phyloP scores from a whole-genome alignment of 768 basidiomycete genomes.

The Xerocomellus dryophilus region DNA sequence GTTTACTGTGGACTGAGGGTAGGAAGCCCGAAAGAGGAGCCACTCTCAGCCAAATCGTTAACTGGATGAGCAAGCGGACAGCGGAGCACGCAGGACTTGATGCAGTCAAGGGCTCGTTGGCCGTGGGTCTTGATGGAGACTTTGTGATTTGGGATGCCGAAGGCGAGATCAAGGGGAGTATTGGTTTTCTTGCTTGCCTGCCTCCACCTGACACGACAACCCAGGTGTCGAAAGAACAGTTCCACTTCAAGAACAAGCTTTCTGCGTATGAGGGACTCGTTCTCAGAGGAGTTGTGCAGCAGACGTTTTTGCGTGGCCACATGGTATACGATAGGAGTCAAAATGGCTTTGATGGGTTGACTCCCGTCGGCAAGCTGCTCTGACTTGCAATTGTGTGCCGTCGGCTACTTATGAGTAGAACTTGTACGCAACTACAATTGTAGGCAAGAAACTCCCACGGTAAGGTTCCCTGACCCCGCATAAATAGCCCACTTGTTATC shows the following conservation, averaged over 20 bases:
- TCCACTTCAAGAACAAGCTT: conserved; percentile 92
- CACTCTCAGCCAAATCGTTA: conserved; percentile 55
- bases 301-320: conserved; percentile 77
- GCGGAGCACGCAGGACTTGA: conserved; percentile 79
- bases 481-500: not conserved
- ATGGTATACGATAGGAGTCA: conserved; percentile 55
- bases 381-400: conserved; percentile 1
- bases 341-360: conserved; percentile 35
- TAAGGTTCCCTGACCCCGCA: not conserved
- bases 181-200: not conserved
- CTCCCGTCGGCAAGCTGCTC: conserved; percentile 37
- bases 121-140: conserved; percentile 79
- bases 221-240: conserved; percentile 67
- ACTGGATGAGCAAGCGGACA: conserved; percentile 74
- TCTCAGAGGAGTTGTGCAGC: conserved; percentile 67
- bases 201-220: conserved; percentile 3
- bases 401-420: too few species aligned
- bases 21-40: conserved; percentile 49
- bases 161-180: conserved; percentile 40
- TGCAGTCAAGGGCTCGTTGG: conserved; percentile 66
- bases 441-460: too few species aligned
- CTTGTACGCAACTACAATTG: too few species aligned
- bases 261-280: conserved; percentile 81
- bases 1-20: conserved; percentile 86
- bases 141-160: conserved; percentile 80